Evolutionary conservation across 495 filamentous ascomycete species (phyloP).

Genomic region (Lasiosphaeria hispida): DNA sequence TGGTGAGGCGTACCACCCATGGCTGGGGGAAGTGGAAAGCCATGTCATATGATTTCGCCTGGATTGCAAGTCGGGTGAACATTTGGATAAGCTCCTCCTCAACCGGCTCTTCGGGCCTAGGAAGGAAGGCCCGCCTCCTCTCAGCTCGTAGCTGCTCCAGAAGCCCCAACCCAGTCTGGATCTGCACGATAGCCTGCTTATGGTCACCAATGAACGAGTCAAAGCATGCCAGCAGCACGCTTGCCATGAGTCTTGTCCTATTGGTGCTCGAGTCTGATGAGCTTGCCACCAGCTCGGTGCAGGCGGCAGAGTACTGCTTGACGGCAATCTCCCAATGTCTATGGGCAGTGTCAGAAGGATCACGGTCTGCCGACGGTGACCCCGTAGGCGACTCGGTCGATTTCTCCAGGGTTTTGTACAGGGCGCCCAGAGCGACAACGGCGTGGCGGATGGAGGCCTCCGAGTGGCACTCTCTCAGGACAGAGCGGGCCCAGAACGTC

Average conservation of each 20-base stretch:
- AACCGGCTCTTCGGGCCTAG: constrained; percentile 45
- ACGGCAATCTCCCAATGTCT: constrained; percentile 47
- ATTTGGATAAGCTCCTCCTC: constrained; percentile 58
- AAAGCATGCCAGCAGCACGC: constrained; percentile 48
- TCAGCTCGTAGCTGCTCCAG: constrained; percentile 43
- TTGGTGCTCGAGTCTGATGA: constrained; percentile 35
- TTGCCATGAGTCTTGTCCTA: constrained; percentile 48
- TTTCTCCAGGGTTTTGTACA: constrained; percentile 60
- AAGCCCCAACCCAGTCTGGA: constrained; percentile 45
- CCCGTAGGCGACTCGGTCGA: constrained; percentile 46
- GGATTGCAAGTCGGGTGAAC: constrained; percentile 56
- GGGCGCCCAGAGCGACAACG: constrained; percentile 60
- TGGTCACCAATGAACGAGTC: constrained; percentile 53
- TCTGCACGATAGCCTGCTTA: constrained; percentile 45
- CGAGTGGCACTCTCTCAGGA: constrained; percentile 59
- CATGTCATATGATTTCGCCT: constrained; percentile 60
- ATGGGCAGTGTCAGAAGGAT: constrained; percentile 33
- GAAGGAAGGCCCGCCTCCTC: constrained; percentile 36
- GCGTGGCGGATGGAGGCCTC: constrained; percentile 65
- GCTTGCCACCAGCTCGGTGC: constrained; percentile 33
- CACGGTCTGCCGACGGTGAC: constrained; percentile 34
- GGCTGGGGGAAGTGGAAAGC: constrained; percentile 59
- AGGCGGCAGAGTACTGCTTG: constrained; percentile 44
- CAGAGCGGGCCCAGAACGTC: constrained; percentile 57
- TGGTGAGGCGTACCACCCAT: constrained; percentile 51